These are phyloP conservation scores for Chrysoporthe deuterocubensis DNA, from an alignment of 2,329 filamentous ascomycete genomes.

Conservation along the genomic window DNA sequence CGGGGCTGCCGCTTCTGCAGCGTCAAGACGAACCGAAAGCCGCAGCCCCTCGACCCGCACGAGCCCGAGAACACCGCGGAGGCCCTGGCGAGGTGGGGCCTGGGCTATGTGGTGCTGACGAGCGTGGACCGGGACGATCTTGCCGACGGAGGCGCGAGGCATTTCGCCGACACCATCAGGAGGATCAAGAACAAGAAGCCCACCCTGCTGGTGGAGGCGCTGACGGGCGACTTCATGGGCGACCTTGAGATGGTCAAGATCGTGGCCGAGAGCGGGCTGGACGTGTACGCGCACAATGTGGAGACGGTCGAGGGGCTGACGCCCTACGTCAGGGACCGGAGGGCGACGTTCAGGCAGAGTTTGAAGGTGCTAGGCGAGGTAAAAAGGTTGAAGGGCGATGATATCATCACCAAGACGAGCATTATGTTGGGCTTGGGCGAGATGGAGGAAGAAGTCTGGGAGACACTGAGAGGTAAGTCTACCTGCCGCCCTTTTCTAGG, in stretches of 20 bases:
- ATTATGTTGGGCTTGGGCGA: slow-evolving; percentile 96
- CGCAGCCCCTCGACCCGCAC: slow-evolving; percentile 85
- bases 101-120: slow-evolving; percentile 95
- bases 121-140: slow-evolving; percentile 94
- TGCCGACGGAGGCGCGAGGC: slow-evolving; percentile 81
- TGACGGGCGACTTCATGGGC: slow-evolving; percentile 87
- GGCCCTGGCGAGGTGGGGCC: slow-evolving; percentile 86
- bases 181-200: slow-evolving; percentile 88
- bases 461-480: slow-evolving; percentile 68
- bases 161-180: slow-evolving; percentile 92
- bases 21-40: slow-evolving; percentile 82
- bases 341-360: slow-evolving; percentile 88
- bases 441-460: slow-evolving; percentile 82
- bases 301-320: slow-evolving; percentile 93
- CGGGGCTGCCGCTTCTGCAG: slow-evolving; percentile 95
- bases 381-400: slow-evolving; percentile 71
- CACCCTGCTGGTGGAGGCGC: slow-evolving; percentile 76
- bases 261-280: slow-evolving; percentile 85
- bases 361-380: slow-evolving; percentile 78
- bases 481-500: background rate
- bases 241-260: slow-evolving; percentile 84
- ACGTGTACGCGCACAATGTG: slow-evolving; percentile 96
- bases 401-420: slow-evolving; percentile 97
- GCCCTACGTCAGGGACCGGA: slow-evolving; percentile 84
- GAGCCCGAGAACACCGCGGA: slow-evolving; percentile 97